phyloP scores from a whole-genome alignment of 208 protist genomes.

The Vickermania spadyakhi region DNA sequence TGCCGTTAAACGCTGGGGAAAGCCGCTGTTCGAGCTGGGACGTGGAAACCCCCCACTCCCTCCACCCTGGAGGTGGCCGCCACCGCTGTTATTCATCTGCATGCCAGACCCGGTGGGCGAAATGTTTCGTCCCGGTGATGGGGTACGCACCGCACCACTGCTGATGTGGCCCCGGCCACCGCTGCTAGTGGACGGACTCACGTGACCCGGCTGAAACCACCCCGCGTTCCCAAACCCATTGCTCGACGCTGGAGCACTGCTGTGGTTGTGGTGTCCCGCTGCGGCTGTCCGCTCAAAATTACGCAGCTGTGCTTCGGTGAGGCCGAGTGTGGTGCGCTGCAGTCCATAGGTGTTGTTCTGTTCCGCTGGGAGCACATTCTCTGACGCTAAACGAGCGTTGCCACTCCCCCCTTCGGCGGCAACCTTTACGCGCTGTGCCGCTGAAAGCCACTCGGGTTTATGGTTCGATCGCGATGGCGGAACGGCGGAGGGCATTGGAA shows the following conservation, averaged over 20 bases:
- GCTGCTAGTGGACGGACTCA: not conserved
- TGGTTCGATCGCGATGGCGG: not conserved
- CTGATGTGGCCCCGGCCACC: not conserved
- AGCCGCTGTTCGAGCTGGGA: not conserved
- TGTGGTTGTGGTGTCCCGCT: not conserved
- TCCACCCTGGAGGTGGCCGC: not conserved
- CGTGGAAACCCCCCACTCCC: not conserved
- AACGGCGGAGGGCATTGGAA: not conserved
- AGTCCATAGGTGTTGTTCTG: not conserved
- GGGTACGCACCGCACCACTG: no score
- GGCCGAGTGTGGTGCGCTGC: not conserved
- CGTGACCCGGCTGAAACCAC: no score
- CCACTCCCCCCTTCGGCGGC: slow-evolving; percentile 41
- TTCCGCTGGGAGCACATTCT: slow-evolving; percentile 16
- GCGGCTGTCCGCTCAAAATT: not conserved
- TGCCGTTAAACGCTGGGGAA: not conserved
- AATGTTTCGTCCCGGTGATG: no score
- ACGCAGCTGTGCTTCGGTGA: not conserved
- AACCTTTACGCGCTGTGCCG: slow-evolving; percentile 35
- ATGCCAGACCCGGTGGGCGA: no score
- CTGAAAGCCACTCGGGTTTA: slow-evolving; percentile 23
- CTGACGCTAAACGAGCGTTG: slow-evolving; percentile 19
- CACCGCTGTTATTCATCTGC: no score
- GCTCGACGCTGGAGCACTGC: no score
- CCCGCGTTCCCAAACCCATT: not conserved